These are phyloP conservation scores for Saccharomycopsis hybrid DNA, from an alignment of 1,139 yeast genomes.

Conservation along the genomic window DNA sequence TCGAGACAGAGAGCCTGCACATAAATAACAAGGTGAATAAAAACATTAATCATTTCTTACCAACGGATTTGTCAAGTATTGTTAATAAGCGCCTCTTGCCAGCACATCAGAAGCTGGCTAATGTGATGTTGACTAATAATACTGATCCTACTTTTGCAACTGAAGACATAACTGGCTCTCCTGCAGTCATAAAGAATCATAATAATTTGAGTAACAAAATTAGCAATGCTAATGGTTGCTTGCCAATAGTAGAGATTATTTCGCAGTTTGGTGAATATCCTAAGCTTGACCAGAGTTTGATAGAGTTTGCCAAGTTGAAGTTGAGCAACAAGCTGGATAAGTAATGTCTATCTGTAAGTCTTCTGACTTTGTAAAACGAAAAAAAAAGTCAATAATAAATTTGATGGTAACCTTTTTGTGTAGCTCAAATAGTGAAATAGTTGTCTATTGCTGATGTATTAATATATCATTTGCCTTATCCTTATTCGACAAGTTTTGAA, in stretches of 20 bases:
- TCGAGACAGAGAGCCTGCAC: slow-evolving; percentile 8
- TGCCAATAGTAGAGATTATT: slow-evolving; percentile 15
- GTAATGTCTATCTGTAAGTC: not conserved
- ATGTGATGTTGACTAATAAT: not conserved
- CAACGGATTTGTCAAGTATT: slow-evolving; percentile 11
- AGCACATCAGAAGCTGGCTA: not conserved
- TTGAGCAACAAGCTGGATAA: not conserved
- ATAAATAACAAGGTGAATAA: not conserved
- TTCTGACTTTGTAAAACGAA: not conserved
- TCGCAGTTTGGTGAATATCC: slow-evolving; percentile 17
- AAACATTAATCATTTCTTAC: slow-evolving; percentile 8
- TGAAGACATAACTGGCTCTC: too few relatives aligned
- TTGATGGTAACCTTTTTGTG: not conserved
- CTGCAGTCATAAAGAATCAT: not conserved
- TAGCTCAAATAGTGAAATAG: too few relatives aligned
- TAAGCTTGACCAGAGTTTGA: slow-evolving; percentile 13
- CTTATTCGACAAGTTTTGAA: too few relatives aligned
- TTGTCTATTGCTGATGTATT: too few relatives aligned
- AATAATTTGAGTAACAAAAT: not conserved
- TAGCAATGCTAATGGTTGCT: not conserved
- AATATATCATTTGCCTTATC: too few relatives aligned
- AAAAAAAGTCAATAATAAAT: not conserved
- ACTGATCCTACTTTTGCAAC: not conserved
- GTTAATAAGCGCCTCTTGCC: not conserved
- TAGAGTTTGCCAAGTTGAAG: slow-evolving; percentile 8